Base-by-base conservation (phyloP, 2,329 filamentous ascomycete genomes). In the Herpotrichia juniperi region DNA sequence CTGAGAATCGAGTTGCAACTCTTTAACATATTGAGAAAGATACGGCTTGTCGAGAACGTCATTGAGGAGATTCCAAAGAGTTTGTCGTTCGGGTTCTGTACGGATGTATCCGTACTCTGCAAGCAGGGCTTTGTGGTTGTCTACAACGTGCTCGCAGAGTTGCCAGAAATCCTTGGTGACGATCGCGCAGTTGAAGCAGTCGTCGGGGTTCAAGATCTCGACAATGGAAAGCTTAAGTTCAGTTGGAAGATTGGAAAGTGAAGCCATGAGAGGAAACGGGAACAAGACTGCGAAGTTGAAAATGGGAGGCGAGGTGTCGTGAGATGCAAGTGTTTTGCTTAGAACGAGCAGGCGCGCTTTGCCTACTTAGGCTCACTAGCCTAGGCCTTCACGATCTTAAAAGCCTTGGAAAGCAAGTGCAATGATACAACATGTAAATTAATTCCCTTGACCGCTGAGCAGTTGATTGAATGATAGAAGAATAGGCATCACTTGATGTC, bases 151-250 rank as follows among this genome's bases (percentile, higher is more conserved):
- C 21, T 32, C 25, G 42, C 30, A 35, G 4, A 51, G n/a, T 17
- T 21, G 19, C 48, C 48, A 51, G 14, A 5, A 2, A 7, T 31
- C 22, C 14, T 34, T 39, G 16, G 5, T 31, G 25, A 19, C 32
- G 9, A 40, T n/a, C 3, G 48, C 48, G 19, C 46, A 46, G 31
- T 34, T 39, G 32, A 51, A 46, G 21, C 48, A 46, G 31, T 51
- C 48, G 6, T 31, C n/a, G 3, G 48, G 48, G 4, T 17, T 3
- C 24, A 42, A 17, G 3, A 6, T 12, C 19, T 45, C 47, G 17
- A 25, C 22, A 19, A 51, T 42, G 30, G 10, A 28, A 5, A 51
- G 31, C 21, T 35, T 51, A n/a, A 51, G 30, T 17, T 51, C 48
- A 9, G 32, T 42, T 14, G 48, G 31, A 16, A 51, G 28, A 22